Evolutionary conservation across 1,139 yeast species (phyloP).

Genomic region (Suhomyces anneliseae): DNA sequence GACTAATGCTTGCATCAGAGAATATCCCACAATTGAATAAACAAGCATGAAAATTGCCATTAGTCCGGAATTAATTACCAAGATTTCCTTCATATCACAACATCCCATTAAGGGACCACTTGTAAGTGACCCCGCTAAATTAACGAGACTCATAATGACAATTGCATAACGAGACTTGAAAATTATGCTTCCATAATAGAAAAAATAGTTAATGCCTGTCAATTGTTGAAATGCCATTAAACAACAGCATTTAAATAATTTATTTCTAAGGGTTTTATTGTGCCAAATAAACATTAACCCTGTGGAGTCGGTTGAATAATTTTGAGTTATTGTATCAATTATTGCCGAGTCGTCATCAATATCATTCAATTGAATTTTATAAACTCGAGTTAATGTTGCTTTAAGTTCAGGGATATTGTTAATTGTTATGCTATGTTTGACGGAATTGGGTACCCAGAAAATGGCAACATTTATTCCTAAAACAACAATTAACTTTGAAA

Average conservation of each 20-base stretch:
- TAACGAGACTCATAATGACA: slow-evolving; percentile 17
- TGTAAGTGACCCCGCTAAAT: slow-evolving; percentile 18
- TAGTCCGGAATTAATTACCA: slow-evolving; percentile 13
- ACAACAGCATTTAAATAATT: slow-evolving; percentile 15
- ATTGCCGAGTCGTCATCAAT: not conserved
- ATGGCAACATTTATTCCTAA: slow-evolving; percentile 8
- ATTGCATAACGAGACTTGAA: slow-evolving; percentile 16
- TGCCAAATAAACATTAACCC: not conserved
- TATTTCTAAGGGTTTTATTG: not conserved
- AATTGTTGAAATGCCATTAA: slow-evolving; percentile 35
- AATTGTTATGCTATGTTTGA: slow-evolving; percentile 5
- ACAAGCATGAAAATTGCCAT: slow-evolving; percentile 19
- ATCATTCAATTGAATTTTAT: not conserved
- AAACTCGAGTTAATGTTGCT: not conserved
- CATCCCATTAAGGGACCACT: slow-evolving; percentile 15
- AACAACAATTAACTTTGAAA: slow-evolving; percentile 11
- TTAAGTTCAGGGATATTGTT: not conserved
- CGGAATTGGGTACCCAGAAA: slow-evolving; percentile 14
- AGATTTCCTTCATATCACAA: slow-evolving; percentile 5
- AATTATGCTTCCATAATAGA: slow-evolving; percentile 29
- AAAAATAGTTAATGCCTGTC: slow-evolving; percentile 37
- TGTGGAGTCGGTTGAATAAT: not conserved
- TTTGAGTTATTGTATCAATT: not conserved
- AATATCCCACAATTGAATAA: slow-evolving; percentile 14
- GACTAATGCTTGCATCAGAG: slow-evolving; percentile 6